phyloP scores from a whole-genome alignment of 805 yeast genomes.

The Nematodospora valgi region DNA sequence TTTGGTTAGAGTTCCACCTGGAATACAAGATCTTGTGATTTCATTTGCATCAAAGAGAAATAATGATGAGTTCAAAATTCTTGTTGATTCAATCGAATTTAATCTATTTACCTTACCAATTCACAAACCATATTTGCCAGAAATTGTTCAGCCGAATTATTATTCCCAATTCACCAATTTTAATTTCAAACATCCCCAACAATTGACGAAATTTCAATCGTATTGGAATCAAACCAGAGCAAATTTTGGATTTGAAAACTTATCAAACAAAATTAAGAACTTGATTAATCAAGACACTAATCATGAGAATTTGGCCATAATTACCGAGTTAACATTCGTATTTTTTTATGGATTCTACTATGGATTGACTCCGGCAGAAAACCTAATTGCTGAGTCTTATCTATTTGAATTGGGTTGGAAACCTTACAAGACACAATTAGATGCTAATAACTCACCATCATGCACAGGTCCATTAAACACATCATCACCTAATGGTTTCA shows the following conservation, averaged over 20 bases:
- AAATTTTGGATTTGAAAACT: slow-evolving; percentile 28
- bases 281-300: slow-evolving; percentile 19
- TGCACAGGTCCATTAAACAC: too few relatives aligned
- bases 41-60: slow-evolving; percentile 35
- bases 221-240: slow-evolving; percentile 42
- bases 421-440: slow-evolving; percentile 27
- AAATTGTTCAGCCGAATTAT: slow-evolving; percentile 15
- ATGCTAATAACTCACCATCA: slow-evolving; percentile 5
- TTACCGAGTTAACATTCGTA: slow-evolving; percentile 36
- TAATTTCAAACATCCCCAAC: slow-evolving; percentile 30
- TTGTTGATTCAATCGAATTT: slow-evolving; percentile 19
- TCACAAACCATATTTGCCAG: slow-evolving; percentile 34
- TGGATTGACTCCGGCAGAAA: slow-evolving; percentile 41
- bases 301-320: slow-evolving; percentile 19
- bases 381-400: slow-evolving; percentile 38
- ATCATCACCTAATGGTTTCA: slow-evolving; percentile 4
- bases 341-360: slow-evolving; percentile 42
- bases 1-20: slow-evolving; percentile 37
- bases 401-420: slow-evolving; percentile 41
- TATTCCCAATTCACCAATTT: slow-evolving; percentile 11
- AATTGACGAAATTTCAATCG: slow-evolving; percentile 31
- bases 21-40: slow-evolving; percentile 40
- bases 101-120: slow-evolving; percentile 26
- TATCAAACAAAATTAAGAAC: slow-evolving; percentile 26
- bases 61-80: slow-evolving; percentile 19